Evolutionary conservation across 768 basidiomycete genomes (phyloP), one percentile per base, ranked within the genome.

Genomic region (Lactifluus volemus): DNA sequence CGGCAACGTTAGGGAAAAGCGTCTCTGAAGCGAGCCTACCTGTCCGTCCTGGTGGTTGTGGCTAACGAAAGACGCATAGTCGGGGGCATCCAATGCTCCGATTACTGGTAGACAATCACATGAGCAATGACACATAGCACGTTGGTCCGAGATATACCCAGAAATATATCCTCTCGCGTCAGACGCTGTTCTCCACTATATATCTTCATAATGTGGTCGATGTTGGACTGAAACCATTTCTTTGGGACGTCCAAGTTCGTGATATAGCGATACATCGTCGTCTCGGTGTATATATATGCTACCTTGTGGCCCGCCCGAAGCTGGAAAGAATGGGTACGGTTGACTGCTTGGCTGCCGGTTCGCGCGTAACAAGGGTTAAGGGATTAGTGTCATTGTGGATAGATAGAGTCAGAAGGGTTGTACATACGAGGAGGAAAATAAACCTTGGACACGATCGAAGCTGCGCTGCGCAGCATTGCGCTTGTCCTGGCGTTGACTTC

Each of bases 31-130:
- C 32, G 47, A 34, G 70, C 70, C 34, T 60, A 76, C 81, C 74
- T 81, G 80, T 4, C 83, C 79, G 65, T 85, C 79, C 2, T 78
- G 81, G 71, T 89, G 86, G 60, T 76, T 76, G 60, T 89, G 85
- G 66, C 86, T 86, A 41, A 91, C 88, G 64, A 90, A 84, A 29
- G 89, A 72, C 0, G 83, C 89, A 71, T 88, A 88, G 58, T 88
- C 85, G 0, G 82, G 78, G 7, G 89, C 80, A 50, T 82, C 80
- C 4, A 93, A 75, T 0, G 85, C 79, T 4, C 90, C 90, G 36
- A 91, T 81, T 25, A 90, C 81, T 81, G 50, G 17, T 11, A 15
- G 19, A 36, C 12, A 5, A 36, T 15, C 51, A 34, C 17, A 32
- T 55, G 44, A 50, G 61, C 32, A 67, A 63, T 50, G 61, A 10